A percentile compares a stretch with the other conserved stretches of the same genome.
Evolutionary conservation across 495 filamentous ascomycete genomes (phyloP).

Genomic region (Apiosordaria backusii): DNA sequence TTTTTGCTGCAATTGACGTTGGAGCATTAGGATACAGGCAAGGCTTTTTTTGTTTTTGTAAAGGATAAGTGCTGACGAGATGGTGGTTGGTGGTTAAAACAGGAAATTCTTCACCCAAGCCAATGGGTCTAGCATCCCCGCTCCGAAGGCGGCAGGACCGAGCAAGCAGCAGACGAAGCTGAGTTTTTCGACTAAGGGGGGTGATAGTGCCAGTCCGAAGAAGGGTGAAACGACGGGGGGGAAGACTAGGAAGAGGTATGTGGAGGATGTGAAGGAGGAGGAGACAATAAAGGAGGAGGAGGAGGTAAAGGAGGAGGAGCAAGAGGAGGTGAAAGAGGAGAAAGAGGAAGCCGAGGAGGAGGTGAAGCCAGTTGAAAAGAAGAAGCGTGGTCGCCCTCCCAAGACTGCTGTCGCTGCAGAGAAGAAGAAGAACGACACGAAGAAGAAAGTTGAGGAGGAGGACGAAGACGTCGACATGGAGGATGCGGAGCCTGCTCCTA

Average conservation of each 20-base stretch:
- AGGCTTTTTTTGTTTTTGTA: too few relatives aligned
- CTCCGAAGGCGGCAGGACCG: conserved; percentile 50
- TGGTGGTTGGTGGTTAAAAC: conserved; percentile 1
- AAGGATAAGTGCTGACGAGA: conserved; percentile 2
- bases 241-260: conserved; percentile 32
- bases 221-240: too few relatives aligned
- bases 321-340: background rate
- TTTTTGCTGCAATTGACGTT: background rate
- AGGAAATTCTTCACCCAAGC: conserved; percentile 69
- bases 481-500: conserved; percentile 51
- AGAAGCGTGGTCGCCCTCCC: background rate
- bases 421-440: conserved; percentile 30
- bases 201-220: conserved; percentile 19
- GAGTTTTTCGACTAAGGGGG: conserved; percentile 55
- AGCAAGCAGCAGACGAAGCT: conserved; percentile 65
- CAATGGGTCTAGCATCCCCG: conserved; percentile 40
- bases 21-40: too few relatives aligned
- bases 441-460: conserved; percentile 26
- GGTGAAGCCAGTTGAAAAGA: conserved; percentile 8
- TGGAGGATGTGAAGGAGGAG: background rate
- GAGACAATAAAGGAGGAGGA: conserved; percentile 11
- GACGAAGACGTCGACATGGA: conserved; percentile 32
- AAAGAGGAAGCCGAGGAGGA: conserved; percentile 30
- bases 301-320: conserved; percentile 30
- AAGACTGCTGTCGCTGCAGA: conserved; percentile 14